Evolutionary conservation across 2,329 filamentous ascomycete genomes (phyloP), one percentile per base, ranked within the genome.

Genomic region (Metarhizium humberi): DNA sequence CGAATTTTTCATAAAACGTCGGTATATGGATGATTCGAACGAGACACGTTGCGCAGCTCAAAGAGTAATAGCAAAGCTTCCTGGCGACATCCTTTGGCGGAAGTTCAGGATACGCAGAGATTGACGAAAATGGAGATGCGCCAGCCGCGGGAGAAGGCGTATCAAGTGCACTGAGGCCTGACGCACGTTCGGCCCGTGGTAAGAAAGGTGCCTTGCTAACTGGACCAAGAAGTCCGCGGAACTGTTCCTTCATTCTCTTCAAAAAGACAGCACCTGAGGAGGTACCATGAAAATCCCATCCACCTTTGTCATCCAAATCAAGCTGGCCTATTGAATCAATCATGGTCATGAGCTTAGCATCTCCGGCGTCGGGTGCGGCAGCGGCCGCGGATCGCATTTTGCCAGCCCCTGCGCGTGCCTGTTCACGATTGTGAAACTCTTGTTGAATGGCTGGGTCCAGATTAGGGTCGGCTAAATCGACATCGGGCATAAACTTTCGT

Each of bases 231-330:
- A 94, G 77, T 58, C 86, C 84, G 48, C 89, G 87, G 61, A 96
- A 89, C 65, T 96, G 88, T 64, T 95, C 88, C 64, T 90, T 87
- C 80, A 99, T 86, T 54, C 89, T 85, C 60, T 84, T 82, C 62
- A 96, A 80, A 68, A 96, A 99, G 59, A 92, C 90, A 47, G 92
- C 81, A 3, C 92, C 92, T 0, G 94, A 97, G 0, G 92, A 96
- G 60, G 89, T 88, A 50, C 94, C 94, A 66, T 95, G 90, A 64
- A 96, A 99, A 70, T 97, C 92, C 85, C 91, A 95, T 63, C 94
- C 85, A 46, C 92, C 92, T 63, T 86, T 84, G 62, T 97, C 92
- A 63, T 95, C 91, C 38, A 97, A 78, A 64, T 97, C 92, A 18
- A 99, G 78, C 67, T 92, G 88, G 40, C 92, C 94, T 3, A 92